Evolutionary conservation across 2,329 filamentous ascomycete species (phyloP).

Genomic region (Alternaria sp.): DNA sequence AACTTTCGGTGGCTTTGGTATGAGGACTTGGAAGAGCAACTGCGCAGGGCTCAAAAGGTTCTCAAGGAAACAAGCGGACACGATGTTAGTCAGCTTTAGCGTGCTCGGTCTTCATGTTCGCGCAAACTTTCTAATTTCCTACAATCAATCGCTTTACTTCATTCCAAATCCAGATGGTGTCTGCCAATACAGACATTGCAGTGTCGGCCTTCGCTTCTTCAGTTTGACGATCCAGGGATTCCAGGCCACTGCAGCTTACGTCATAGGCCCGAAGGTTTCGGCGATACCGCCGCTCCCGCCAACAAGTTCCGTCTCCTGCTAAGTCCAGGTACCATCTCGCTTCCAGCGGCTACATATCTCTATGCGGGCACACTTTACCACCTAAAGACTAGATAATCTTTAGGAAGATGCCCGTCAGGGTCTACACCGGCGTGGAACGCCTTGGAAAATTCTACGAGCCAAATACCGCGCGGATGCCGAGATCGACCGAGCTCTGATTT

Average conservation of each 20-base stretch:
- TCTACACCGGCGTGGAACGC: slow-evolving; percentile 2
- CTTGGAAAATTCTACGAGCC: slow-evolving; percentile 12
- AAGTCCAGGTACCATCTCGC: not conserved
- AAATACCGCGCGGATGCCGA: slow-evolving; percentile 15
- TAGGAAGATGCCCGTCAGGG: not conserved
- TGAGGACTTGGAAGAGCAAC: slow-evolving; percentile 33
- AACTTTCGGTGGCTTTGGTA: slow-evolving; percentile 38
- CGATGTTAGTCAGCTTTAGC: not conserved
- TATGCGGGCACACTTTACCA: not conserved
- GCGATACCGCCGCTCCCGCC: not conserved
- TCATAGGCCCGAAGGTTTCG: not conserved
- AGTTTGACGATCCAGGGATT: not conserved
- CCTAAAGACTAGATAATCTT: not conserved
- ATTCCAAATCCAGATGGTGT: not conserved
- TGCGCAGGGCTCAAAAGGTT: slow-evolving; percentile 22
- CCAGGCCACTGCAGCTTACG: slow-evolving; percentile 4
- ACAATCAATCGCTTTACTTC: not conserved
- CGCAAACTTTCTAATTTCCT: not conserved
- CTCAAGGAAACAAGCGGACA: not conserved
- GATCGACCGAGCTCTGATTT: slow-evolving; percentile 17
- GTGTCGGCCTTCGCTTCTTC: not conserved
- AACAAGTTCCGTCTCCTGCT: not conserved
- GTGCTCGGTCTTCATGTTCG: not conserved
- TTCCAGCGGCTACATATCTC: not conserved
- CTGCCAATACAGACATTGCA: not conserved